A percentile compares a stretch with the other conserved stretches of the same genome.
Conservation (phyloP, 2,329 filamentous ascomycete genomes). For the Penicillium rolfsii region DNA sequence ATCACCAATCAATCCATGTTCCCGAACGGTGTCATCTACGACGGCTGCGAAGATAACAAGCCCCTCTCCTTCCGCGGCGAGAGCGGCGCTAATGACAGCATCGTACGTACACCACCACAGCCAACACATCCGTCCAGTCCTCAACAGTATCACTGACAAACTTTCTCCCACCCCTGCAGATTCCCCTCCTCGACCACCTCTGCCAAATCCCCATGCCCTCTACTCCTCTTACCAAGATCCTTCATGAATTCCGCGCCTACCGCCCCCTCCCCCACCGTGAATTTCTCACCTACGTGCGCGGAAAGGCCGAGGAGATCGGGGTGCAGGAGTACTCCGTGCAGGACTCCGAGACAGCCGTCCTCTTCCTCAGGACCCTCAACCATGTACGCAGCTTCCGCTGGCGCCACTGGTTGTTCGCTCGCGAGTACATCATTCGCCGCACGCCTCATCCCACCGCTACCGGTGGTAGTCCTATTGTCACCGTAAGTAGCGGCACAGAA, state of each 20-base stretch:
- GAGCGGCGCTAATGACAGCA: conserved; percentile 91
- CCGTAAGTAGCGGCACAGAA: conserved; percentile 35
- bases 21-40: conserved; percentile 85
- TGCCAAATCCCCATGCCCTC: conserved; percentile 84
- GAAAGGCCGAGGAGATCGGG: conserved; percentile 53
- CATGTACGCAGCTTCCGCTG: conserved; percentile 55
- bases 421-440: conserved; percentile 54
- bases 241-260: conserved; percentile 86
- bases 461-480: conserved; percentile 54
- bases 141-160: not conserved
- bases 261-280: conserved; percentile 84
- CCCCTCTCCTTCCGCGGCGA: conserved; percentile 86
- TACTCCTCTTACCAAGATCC: conserved; percentile 85
- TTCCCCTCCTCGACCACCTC: conserved; percentile 86
- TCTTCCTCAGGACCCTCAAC: conserved; percentile 51
- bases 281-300: conserved; percentile 74
- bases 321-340: conserved; percentile 44
- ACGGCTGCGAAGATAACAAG: conserved; percentile 72
- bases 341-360: conserved; percentile 46
- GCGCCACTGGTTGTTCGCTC: conserved; percentile 54
- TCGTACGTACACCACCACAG: conserved; percentile 53
- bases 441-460: conserved; percentile 53
- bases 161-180: conserved; percentile 43
- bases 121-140: not conserved
- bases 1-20: conserved; percentile 95